Conservation (phyloP, 1,284 basidiomycete genomes). For the Boletellus deceptivus region DNA sequence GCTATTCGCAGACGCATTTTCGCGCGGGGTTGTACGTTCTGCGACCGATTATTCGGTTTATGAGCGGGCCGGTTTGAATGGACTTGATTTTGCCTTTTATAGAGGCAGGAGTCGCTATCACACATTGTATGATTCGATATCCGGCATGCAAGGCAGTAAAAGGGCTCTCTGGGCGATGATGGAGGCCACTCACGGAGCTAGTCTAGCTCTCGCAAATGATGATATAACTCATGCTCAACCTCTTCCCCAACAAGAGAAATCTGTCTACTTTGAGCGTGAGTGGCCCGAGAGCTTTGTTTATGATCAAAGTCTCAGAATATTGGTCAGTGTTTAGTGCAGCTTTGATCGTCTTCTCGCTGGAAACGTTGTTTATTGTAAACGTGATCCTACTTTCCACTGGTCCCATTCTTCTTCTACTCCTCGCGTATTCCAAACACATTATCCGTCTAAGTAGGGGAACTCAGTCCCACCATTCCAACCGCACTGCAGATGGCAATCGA, state of each 20-base stretch:
- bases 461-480: slow-evolving; percentile 18
- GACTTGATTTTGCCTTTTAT: slow-evolving; percentile 75
- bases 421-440: slow-evolving; percentile 38
- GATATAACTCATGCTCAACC: slow-evolving; percentile 21
- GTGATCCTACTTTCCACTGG: slow-evolving; percentile 59
- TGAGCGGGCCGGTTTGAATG: slow-evolving; percentile 48
- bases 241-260: slow-evolving; percentile 23
- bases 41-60: slow-evolving; percentile 72
- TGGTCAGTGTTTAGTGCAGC: slow-evolving; percentile 56
- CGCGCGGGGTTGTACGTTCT: slow-evolving; percentile 58
- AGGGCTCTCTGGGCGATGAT: slow-evolving; percentile 73
- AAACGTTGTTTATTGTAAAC: slow-evolving; percentile 53
- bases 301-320: not conserved
- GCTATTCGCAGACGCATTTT: slow-evolving; percentile 63
- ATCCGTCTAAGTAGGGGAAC: slow-evolving; percentile 14
- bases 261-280: slow-evolving; percentile 76
- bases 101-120: slow-evolving; percentile 68
- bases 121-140: slow-evolving; percentile 61
- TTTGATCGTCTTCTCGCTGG: slow-evolving; percentile 54
- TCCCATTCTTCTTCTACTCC: slow-evolving; percentile 50
- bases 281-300: slow-evolving; percentile 2
- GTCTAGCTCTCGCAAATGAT: slow-evolving; percentile 49
- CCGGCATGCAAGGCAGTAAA: slow-evolving; percentile 50
- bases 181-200: slow-evolving; percentile 57
- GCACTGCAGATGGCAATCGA: slow-evolving; percentile 7